Conservation (phyloP, 257 asterid genomes). For the Ehretia macrophylla region DNA sequence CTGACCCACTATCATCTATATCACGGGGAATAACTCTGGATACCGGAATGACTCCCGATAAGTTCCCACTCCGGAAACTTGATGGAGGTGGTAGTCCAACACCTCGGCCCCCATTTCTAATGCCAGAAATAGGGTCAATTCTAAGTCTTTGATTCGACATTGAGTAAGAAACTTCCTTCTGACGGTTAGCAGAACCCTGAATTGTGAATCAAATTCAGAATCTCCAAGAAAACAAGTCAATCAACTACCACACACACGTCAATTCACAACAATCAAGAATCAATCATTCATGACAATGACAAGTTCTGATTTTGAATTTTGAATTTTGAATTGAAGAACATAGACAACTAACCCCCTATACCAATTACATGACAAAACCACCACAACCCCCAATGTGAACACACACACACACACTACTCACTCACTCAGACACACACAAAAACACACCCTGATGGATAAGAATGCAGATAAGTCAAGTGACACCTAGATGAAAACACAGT, state of each 20-base stretch:
- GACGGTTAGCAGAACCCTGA: conserved; percentile 36
- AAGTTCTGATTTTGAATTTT: neutral
- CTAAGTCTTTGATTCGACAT: conserved; percentile 22
- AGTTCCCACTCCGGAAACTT: conserved; percentile 32
- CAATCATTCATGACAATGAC: neutral
- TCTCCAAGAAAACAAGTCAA: neutral
- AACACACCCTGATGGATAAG: neutral
- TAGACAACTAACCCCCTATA: neutral
- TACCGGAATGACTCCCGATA: conserved; percentile 34
- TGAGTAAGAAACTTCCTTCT: conserved; percentile 26
- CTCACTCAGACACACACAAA: neutral
- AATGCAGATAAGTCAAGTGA: too few relatives aligned
- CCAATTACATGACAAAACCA: neutral
- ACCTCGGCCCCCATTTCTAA: conserved; percentile 27
- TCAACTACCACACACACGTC: neutral
- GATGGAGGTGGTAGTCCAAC: conserved; percentile 42
- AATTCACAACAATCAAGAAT: neutral
- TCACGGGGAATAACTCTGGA: conserved; percentile 30
- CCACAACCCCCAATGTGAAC: neutral
- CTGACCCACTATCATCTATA: conserved; percentile 28
- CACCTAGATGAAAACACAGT: too few relatives aligned
- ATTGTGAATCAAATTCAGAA: conserved; percentile 4
- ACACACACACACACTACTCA: neutral
- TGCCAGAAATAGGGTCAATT: conserved; percentile 26
- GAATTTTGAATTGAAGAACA: neutral